Base-by-base conservation (phyloP, 2,329 filamentous ascomycete species). In the Fusarium sp. region DNA sequence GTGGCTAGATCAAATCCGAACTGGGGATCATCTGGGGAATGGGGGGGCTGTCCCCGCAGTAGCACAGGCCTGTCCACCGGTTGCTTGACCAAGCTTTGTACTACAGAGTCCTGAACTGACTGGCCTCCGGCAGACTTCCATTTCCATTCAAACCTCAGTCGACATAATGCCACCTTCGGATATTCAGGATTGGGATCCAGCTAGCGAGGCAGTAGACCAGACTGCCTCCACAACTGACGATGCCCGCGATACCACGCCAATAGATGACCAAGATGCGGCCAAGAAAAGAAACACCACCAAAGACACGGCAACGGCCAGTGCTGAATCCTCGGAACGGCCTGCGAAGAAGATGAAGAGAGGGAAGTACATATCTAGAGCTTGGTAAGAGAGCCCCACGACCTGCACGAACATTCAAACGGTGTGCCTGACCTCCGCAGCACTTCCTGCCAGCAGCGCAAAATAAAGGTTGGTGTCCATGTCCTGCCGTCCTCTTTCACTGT, bases 281-380 rank as follows among this genome's bases (percentile, higher is more conserved):
- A 62, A 38, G 13, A 64, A 54, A 29, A 29, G 45, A 47, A 47
- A 27, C 2, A 17, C 20, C 36, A 35, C 25, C 20, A 36, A 53
- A 41, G 45, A 49, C 17, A 27, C 18, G 7, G 15, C 29, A 15
- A 38, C 45, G 14, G 53, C 33, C 4, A 33, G 25, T 49, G 13
- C 20, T 17, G 65, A 55, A 7, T 5, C 45, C 15, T 17, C 47
- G 18, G 65, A 65, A 39, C 58, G 49, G 10, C 59, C 65, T 10
- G 39, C 36, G 10, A 73, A 73, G n/a, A 73, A 72, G 55, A 67
- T 70, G 50, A 73, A 72, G 29, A 62, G 65, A 22, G 71, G 68
- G 5, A 73, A 72, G 62, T 73, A 73, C 38, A 73, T 73, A 42
- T 73, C 71, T 5, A 58, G 71, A 70, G 71, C 71, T 29, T 72